Percentiles rank a stretch among this genome's conserved stretches.
These are phyloP conservation scores for Mycotypha africana DNA, from an alignment of 371 early-diverging fungal genomes.

Conservation along the genomic window DNA sequence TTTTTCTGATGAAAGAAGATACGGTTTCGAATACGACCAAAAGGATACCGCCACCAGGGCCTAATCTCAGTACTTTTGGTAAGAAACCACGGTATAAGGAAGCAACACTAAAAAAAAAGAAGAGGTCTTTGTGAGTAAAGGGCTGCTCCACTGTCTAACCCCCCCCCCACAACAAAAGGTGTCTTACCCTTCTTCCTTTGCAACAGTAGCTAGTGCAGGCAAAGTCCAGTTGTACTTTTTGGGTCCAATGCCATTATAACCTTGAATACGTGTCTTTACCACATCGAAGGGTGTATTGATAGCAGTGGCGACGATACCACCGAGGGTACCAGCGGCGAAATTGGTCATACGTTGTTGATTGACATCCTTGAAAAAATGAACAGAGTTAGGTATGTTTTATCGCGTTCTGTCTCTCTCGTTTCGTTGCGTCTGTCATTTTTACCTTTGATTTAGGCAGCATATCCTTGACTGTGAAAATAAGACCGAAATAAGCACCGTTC, in stretches of 20 bases:
- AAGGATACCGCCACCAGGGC: slow-evolving; percentile 86
- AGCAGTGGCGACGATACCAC: slow-evolving; percentile 93
- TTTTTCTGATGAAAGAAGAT: slow-evolving; percentile 78
- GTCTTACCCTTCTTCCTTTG: slow-evolving; percentile 84
- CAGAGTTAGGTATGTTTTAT: too few species aligned
- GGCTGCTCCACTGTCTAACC: too few species aligned
- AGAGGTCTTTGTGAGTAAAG: neutral
- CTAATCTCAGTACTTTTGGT: slow-evolving; percentile 95
- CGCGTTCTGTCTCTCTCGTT: neutral
- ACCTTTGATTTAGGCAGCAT: slow-evolving; percentile 79
- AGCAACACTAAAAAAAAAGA: slow-evolving; percentile 42
- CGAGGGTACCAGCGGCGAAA: slow-evolving; percentile 92
- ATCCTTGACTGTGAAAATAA: slow-evolving; percentile 73
- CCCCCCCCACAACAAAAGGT: too few species aligned
- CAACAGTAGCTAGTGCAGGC: slow-evolving; percentile 81
- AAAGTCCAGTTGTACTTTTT: slow-evolving; percentile 87
- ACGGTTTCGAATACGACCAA: slow-evolving; percentile 93
- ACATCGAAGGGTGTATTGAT: slow-evolving; percentile 97
- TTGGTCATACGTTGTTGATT: slow-evolving; percentile 76
- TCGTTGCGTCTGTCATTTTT: neutral
- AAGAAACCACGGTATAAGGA: slow-evolving; percentile 95
- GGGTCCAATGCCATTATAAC: slow-evolving; percentile 58
- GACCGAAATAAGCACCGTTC: slow-evolving; percentile 92
- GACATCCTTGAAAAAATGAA: slow-evolving; percentile 48
- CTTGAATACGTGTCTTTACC: slow-evolving; percentile 95